Conservation (phyloP, 306 rosid genomes). For the Comarum palustre region DNA sequence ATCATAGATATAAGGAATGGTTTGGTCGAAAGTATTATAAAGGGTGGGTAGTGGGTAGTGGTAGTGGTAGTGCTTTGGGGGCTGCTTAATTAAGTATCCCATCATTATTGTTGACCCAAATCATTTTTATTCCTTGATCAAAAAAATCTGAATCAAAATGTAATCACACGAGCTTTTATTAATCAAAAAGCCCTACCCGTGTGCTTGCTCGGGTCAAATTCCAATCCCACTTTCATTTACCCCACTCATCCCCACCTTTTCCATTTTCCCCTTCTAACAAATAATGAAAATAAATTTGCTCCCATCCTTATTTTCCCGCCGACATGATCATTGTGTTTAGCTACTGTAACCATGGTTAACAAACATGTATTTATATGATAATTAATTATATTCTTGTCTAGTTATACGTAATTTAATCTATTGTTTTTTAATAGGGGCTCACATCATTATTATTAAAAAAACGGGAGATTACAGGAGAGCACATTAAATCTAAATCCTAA, state of each 20-base stretch:
- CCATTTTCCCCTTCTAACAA: background rate
- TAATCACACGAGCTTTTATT: background rate
- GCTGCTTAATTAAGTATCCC: background rate
- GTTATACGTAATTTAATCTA: no score
- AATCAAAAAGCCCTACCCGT: background rate
- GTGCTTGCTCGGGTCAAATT: background rate
- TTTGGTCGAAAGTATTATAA: background rate
- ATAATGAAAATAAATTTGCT: no score
- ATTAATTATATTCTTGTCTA: no score
- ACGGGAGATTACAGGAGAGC: no score
- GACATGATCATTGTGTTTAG: no score
- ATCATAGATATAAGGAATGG: background rate
- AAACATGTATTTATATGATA: no score
- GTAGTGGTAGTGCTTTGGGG: background rate
- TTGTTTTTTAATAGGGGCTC: no score
- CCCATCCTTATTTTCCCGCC: no score
- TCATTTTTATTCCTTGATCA: background rate
- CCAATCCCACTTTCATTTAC: background rate
- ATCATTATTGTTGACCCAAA: slow-evolving; percentile 2
- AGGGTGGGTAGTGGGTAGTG: no score
- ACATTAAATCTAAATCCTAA: no score
- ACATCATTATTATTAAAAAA: no score
- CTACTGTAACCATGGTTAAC: no score
- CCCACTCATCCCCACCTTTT: background rate
- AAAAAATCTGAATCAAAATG: background rate